Evolutionary conservation across 352 stramenopile species (phyloP), one percentile per base, ranked within the genome.

Genomic region (Pseudoperonospora humuli): DNA sequence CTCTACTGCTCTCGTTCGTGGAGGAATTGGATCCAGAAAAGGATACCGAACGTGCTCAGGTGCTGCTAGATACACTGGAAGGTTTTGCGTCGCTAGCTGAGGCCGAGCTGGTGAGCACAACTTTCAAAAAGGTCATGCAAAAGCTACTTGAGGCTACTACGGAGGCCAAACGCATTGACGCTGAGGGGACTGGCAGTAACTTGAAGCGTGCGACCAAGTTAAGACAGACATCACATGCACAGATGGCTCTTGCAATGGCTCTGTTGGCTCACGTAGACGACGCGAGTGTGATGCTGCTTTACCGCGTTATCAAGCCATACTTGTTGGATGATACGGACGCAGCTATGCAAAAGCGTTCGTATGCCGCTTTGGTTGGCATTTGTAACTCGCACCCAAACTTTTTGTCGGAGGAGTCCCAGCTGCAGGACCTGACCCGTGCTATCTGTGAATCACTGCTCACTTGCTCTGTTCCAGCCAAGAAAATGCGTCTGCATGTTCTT

Each of bases 381-480:
- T 95, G 84, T 41, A 77, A 95, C 63, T 57, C 75, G 40, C 81
- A 93, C 62, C 60, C 79, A 24, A 63, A 65, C 34, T 95, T 93
- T 57, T 70, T 90, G 61, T 66, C 67, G 3, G 64, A 70, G 8
- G 64, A 88, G 36, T 59, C 82, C 29, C 85, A 92, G 44, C 65
- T 98, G 9, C 77, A 86, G 42, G 92, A 98, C 56, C 81, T 97
- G 41, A 95, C 89, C 6, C 75, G 93, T 44, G 75, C 96, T 10
- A 86, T 98, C 50, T 95, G 91, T 27, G 89, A 93, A 49, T 96
- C 93, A 31, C 82, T 97, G 40, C 70, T 96, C 17, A 97, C 88
- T 49, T 97, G 87, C 60, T 95, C 96, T 52, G 85, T 98, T 5
- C 87, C 93, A 15, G 88, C 93, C 19, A 94, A 96, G 64, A 93